Base-by-base conservation (phyloP, 768 basidiomycete species). In the Pisolithus sp. region DNA sequence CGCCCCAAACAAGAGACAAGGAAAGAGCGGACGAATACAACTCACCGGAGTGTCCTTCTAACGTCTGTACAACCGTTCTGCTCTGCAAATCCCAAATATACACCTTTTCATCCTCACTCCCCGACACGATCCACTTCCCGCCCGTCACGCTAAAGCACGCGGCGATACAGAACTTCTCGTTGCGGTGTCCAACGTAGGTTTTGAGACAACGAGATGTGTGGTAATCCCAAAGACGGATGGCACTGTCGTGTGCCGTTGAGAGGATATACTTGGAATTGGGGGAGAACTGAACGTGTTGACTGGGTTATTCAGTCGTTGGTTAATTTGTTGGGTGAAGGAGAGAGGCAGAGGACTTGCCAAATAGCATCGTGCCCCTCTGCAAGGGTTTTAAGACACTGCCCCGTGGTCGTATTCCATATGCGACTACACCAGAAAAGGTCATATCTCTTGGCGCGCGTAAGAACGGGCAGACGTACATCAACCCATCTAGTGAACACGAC, bases 261-360 rank as follows among this genome's bases (percentile, higher is more conserved):
- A 99, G 78, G 48, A 99, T 87, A 69, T 92, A 94, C 69, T 89
- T 90, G 7, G 91, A 93, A 62, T 96, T 96, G 8, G 95, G 95
- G 0, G 94, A 94, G 71, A 99, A 97, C 60, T 86, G 82, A 15
- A 93, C 92, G 62, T 88, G 86, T 69, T 94, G 91, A 55, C 91
- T 91, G 61, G 43, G 18, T 31, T 26, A 12, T 13, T 12, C 34
- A 34, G 34, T 13, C 34, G 13, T 34, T 34, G 34, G 34, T 34
- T 5, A 38, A 40, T 28, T 45, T 17, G 47, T 44, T 40, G 42
- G 40, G 45, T 23, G 18, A 41, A 28, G 38, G 38, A 43, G 9
- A 8, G 17, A 45, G 18, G 6, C 4, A 15, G 15, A n/a, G 20
- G 15, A 6, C 20, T 21, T 62, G 91, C 87, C 82, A 93, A 57